Conservation (phyloP, 2,329 filamentous ascomycete genomes). For the Spiromastix sp. region DNA sequence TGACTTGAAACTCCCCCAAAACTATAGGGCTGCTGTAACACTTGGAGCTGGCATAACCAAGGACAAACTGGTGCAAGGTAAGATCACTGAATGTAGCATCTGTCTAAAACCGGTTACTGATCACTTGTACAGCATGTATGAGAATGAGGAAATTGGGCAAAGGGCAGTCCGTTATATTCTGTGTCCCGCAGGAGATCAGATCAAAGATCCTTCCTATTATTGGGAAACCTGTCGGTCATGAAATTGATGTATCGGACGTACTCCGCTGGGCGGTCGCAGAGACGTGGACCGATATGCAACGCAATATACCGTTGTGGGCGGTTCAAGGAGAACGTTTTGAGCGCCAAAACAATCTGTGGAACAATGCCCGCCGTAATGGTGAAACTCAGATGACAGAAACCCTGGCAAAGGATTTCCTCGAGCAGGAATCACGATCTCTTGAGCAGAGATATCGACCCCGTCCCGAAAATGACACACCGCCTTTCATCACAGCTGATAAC, state of each 20-base stretch:
- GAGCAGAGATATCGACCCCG: slow-evolving; percentile 6
- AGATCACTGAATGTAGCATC: slow-evolving; percentile 38
- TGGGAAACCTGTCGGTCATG: slow-evolving; percentile 1
- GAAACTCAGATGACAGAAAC: slow-evolving; percentile 36
- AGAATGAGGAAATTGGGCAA: slow-evolving; percentile 56
- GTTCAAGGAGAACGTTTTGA: slow-evolving; percentile 37
- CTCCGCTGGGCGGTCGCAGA: slow-evolving; percentile 49
- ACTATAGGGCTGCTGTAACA: slow-evolving; percentile 57
- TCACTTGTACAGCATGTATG: slow-evolving; percentile 47
- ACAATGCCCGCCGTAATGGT: neutral
- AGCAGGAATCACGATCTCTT: slow-evolving; percentile 2
- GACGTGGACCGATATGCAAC: slow-evolving; percentile 40
- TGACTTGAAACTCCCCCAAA: slow-evolving; percentile 50
- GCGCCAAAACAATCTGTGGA: slow-evolving; percentile 6
- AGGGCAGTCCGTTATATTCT: slow-evolving; percentile 54
- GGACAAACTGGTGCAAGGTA: slow-evolving; percentile 59
- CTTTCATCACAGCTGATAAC: too few species aligned
- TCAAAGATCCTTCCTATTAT: slow-evolving; percentile 36
- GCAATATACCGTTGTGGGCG: slow-evolving; percentile 48
- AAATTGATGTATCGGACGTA: slow-evolving; percentile 43
- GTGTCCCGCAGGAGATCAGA: slow-evolving; percentile 47
- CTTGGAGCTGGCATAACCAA: slow-evolving; percentile 57
- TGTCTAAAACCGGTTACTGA: slow-evolving; percentile 43
- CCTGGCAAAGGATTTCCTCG: slow-evolving; percentile 6
- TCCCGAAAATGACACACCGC: slow-evolving; percentile 15